These are phyloP conservation scores for Linnemannia elongata DNA, from an alignment of 192 early-diverging fungal genomes.

Conservation along the genomic window DNA sequence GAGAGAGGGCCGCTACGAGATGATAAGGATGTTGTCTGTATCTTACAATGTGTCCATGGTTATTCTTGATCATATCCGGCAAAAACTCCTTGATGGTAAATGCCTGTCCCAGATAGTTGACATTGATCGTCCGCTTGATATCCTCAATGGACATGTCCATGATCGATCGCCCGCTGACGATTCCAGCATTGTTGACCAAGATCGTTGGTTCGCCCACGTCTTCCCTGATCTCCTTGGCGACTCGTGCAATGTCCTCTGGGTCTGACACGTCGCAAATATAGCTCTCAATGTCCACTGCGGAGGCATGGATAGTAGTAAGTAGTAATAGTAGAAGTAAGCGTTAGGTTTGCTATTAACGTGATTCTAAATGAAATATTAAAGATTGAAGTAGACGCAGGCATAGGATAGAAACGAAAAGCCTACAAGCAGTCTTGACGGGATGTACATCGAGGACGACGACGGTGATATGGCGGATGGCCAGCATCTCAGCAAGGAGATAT, in stretches of 20 bases:
- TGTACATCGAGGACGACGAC: slow-evolving; percentile 70
- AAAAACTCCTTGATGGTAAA: slow-evolving; percentile 82
- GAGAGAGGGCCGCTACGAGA: background rate
- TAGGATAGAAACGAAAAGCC: background rate
- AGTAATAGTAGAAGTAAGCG: too few species aligned
- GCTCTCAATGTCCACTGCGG: slow-evolving; percentile 56
- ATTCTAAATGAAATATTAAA: too few species aligned
- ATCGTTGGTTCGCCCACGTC: slow-evolving; percentile 81
- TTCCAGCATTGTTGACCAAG: slow-evolving; percentile 87
- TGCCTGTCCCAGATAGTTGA: slow-evolving; percentile 83
- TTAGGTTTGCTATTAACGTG: slow-evolving; percentile 1
- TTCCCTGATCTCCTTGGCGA: slow-evolving; percentile 60
- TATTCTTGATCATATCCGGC: slow-evolving; percentile 77
- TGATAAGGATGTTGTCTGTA: background rate
- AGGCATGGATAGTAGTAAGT: background rate
- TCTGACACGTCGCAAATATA: slow-evolving; percentile 76
- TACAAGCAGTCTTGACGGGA: slow-evolving; percentile 52
- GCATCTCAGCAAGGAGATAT: slow-evolving; percentile 57
- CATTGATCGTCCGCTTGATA: slow-evolving; percentile 74
- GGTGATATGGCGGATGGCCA: slow-evolving; percentile 58
- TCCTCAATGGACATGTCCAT: slow-evolving; percentile 73
- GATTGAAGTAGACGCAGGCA: background rate
- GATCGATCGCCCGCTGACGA: slow-evolving; percentile 73
- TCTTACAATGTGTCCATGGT: slow-evolving; percentile 85
- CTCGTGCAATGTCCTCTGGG: slow-evolving; percentile 57